A percentile compares a stretch with the other conserved stretches of the same genome.
phyloP scores from a whole-genome alignment of 352 stramenopile genomes.

The Globisporangium apiculatum region DNA sequence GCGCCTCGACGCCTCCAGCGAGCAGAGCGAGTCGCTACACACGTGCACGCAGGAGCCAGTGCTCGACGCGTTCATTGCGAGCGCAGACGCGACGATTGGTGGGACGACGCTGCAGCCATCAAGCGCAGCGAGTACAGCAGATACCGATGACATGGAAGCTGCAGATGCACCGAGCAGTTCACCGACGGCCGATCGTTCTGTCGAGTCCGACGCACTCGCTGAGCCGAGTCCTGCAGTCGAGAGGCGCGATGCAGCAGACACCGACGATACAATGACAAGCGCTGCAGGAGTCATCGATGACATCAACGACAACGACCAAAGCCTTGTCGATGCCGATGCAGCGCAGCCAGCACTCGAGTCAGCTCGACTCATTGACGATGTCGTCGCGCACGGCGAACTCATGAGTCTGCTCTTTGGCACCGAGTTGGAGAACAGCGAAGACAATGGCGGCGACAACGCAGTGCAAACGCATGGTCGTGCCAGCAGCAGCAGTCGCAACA shows the following conservation, averaged over 20 bases:
- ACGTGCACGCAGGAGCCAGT: conserved; percentile 5
- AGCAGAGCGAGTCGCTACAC: background rate
- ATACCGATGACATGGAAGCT: too few relatives aligned
- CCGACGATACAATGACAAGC: background rate
- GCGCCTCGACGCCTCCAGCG: background rate
- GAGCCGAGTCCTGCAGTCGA: background rate
- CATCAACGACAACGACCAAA: too few relatives aligned
- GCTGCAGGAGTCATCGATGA: background rate
- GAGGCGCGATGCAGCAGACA: conserved; percentile 1
- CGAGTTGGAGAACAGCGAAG: background rate
- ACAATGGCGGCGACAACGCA: background rate
- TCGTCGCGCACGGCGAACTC: conserved; percentile 17
- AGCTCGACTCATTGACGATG: conserved; percentile 12
- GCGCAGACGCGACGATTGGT: conserved; percentile 1
- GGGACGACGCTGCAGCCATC: too few relatives aligned
- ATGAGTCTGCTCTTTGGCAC: conserved; percentile 20
- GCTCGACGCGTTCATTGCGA: conserved; percentile 12
- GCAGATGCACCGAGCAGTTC: background rate
- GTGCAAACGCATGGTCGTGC: background rate
- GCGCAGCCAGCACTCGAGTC: conserved; percentile 9
- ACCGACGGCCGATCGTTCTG: background rate
- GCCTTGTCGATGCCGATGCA: too few relatives aligned
- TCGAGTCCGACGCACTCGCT: background rate
- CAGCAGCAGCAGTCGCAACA: too few relatives aligned
- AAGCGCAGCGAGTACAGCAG: too few relatives aligned